Evolutionary conservation across 768 basidiomycete genomes (phyloP), one percentile per base, ranked within the genome.

Genomic region (Tulasnella sp.): DNA sequence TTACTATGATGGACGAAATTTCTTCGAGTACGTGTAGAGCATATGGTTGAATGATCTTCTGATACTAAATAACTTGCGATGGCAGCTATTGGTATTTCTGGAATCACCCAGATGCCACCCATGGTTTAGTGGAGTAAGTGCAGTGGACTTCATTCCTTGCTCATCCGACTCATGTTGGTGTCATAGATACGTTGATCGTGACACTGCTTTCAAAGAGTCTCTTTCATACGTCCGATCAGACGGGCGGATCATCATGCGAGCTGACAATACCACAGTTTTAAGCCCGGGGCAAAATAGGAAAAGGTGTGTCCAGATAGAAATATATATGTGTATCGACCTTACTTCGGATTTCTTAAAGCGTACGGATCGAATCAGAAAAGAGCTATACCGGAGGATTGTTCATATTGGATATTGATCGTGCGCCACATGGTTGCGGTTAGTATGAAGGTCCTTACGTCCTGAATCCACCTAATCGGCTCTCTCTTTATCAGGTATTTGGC

Each of bases 371-470:
- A 44, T 55, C 55, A 25, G 19, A 45, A 32, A 35, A 45, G 13
- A 32, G 42, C 3, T 56, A 55, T 35, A 56, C 57, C 5, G 43
- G 41, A 7, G 54, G 53, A 13, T 31, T 56, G 24, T 56, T 55
- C 44, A 37, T 56, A 19, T 37, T 56, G 20, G 55, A 56, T 55
- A 24, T 56, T 27, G 55, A 56, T 22, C 22, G 24, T 13, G 53
- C 27, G 1, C 55, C 55, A 40, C 54, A 50, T 12, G 55, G 55
- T 35, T 56, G 40, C 19, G 55, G 55, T 53, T n/a, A 19, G 42
- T 55, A 31, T 7, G 35, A 12, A 19, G 12, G 27, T 20, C 33
- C 9, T 41, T 4, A 12, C 15, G n/a, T n/a, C 16, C 10, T 12
- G 37, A 5, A 3, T 32, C 9, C 8, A 4, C 10, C 49, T 43